phyloP scores from a whole-genome alignment of 768 basidiomycete genomes.

The Rickenella mellea region DNA sequence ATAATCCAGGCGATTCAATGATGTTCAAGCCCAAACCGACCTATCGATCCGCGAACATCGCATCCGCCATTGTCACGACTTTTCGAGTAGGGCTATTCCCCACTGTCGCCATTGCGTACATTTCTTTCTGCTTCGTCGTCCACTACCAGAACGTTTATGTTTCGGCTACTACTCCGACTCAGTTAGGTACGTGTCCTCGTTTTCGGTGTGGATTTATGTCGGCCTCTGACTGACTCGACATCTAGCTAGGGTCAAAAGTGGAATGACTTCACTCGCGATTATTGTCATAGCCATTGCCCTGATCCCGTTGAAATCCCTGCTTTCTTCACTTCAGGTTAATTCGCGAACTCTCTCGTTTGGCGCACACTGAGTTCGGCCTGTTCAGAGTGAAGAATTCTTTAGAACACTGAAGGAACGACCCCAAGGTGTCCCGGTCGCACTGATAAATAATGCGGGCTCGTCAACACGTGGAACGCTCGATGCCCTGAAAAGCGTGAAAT shows the following conservation, averaged over 20 bases:
- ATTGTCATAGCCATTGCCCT: conserved; percentile 20
- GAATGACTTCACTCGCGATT: conserved; percentile 18
- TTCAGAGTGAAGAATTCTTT: conserved; percentile 15
- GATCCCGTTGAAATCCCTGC: conserved; percentile 11
- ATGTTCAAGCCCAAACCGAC: no score
- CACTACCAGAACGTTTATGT: conserved; percentile 15
- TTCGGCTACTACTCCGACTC: no score
- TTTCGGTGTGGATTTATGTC: no score
- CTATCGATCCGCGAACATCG: no score
- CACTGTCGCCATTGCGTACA: conserved; percentile 17
- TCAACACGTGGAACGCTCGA: conserved; percentile 14
- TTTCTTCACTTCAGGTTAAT: conserved; percentile 14
- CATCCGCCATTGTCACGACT: no score
- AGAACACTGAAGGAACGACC: conserved; percentile 8
- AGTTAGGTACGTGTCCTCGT: conserved; percentile 13
- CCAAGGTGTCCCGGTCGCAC: conserved; percentile 15
- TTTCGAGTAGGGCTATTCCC: no score
- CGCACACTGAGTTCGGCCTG: neutral
- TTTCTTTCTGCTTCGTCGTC: conserved; percentile 19
- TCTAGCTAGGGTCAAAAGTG: conserved; percentile 18
- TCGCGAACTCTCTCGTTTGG: no score
- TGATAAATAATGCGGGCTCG: conserved; percentile 14
- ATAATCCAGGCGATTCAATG: no score
- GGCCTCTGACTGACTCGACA: neutral
- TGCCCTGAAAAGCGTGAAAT: conserved; percentile 10